Evolutionary conservation across 1,284 basidiomycete genomes (phyloP), one percentile per base, ranked within the genome.

Genomic region (Moesziomyces sp.): DNA sequence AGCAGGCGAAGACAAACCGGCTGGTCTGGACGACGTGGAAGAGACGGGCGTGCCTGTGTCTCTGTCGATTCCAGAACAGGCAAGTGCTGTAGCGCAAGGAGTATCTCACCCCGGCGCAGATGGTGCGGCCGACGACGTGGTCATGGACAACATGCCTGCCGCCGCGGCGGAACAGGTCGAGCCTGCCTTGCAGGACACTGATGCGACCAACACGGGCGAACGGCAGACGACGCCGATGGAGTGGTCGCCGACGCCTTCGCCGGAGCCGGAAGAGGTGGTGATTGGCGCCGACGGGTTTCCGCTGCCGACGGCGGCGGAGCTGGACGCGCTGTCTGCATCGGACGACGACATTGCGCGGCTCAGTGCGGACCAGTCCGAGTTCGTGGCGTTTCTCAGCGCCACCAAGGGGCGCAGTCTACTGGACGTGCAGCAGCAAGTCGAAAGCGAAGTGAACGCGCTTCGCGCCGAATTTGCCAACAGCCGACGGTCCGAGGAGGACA

Each of bases 401-500:
- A 91, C 97, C 73, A 92, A 93, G 81, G 79, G 76, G 3, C 75
- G 76, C 23, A 72, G 70, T 30, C 63, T 81, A 16, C 50, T 66
- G 23, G 76, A 90, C 44, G 92, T 96, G 47, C 88, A 91, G 60
- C 87, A 88, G 49, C 95, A 99, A 85, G 94, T 98, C 56, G 93
- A 96, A 82, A 91, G 91, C 53, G 97, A 99, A 85, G 94, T 99
- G 62, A 88, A 88, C 61, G 87, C 88, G 4, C 86, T 99, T 49
- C 90, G 94, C 80, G 88, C 90, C 82, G 92, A 96, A 84, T 89
- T 90, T 82, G 95, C 93, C 84, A 90, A 90, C 44, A 93, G 94
- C 18, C 90, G 94, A 88, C 88, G 94, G 42, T 94, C 96, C 85
- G 92, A 94, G 11, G 97, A 98, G 79, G 95, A 97, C 81, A 90